Evolutionary conservation across 192 early-diverging fungal genomes (phyloP).

Genomic region (Dispira simplex): DNA sequence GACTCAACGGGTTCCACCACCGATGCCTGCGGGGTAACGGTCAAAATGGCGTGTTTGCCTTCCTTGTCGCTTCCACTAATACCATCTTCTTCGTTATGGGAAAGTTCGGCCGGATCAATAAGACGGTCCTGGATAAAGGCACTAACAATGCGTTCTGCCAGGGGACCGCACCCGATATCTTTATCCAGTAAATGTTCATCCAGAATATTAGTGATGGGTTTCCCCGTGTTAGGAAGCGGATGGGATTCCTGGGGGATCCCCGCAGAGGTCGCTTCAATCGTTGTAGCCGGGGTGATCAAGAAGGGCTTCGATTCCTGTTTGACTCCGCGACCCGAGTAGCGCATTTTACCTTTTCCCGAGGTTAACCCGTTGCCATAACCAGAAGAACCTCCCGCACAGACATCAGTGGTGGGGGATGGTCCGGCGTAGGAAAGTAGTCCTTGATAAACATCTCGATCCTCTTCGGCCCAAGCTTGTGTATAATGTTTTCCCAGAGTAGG

Average conservation of each 20-base stretch:
- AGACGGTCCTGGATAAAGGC: conserved; percentile 51
- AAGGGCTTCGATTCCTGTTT: too few relatives aligned
- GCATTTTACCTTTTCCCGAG: too few relatives aligned
- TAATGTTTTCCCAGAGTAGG: conserved; percentile 74
- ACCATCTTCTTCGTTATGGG: conserved; percentile 20
- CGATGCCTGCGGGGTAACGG: background rate
- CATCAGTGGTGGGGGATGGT: conserved; percentile 14
- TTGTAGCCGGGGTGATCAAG: too few relatives aligned
- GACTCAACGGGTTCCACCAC: background rate
- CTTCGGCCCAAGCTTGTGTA: conserved; percentile 45
- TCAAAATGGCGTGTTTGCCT: too few relatives aligned
- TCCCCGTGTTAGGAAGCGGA: background rate
- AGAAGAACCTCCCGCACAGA: background rate
- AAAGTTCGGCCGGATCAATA: conserved; percentile 23
- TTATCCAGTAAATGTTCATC: conserved; percentile 39
- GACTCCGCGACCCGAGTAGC: too few relatives aligned
- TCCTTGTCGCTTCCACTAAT: too few relatives aligned
- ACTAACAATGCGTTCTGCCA: conserved; percentile 65
- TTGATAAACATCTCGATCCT: conserved; percentile 41
- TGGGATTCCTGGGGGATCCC: too few relatives aligned
- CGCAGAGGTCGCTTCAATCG: too few relatives aligned
- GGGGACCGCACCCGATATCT: conserved; percentile 42
- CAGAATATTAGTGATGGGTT: conserved; percentile 18
- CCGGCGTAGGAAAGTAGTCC: conserved; percentile 16
- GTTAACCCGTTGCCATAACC: too few relatives aligned